Conservation (phyloP, 164 flowering plant genomes). For the Annona cherimola region DNA sequence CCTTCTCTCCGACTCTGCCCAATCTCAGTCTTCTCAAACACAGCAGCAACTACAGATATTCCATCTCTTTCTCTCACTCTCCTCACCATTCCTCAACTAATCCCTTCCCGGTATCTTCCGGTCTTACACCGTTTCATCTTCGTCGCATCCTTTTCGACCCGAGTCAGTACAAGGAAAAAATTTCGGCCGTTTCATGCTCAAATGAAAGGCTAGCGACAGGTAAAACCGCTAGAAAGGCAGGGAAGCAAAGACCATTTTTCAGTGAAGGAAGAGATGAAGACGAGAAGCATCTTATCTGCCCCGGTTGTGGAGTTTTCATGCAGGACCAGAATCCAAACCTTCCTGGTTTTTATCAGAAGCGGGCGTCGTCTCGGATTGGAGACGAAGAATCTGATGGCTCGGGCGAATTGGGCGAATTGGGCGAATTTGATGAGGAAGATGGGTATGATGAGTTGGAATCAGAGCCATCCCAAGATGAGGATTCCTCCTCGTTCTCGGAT, state of each 20-base stretch:
- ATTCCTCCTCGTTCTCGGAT: neutral
- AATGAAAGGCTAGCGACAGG: slow-evolving; percentile 9
- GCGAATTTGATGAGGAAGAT: slow-evolving; percentile 19
- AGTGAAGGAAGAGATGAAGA: slow-evolving; percentile 92
- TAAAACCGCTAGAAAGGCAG: slow-evolving; percentile 14
- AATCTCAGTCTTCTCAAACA: neutral
- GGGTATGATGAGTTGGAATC: slow-evolving; percentile 16
- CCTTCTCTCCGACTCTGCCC: neutral
- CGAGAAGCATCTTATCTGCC: slow-evolving; percentile 70
- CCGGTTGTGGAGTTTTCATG: slow-evolving; percentile 97
- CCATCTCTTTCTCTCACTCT: neutral
- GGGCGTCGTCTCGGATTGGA: slow-evolving; percentile 12
- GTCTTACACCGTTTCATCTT: neutral
- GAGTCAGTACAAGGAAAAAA: neutral
- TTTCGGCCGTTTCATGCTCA: slow-evolving; percentile 1
- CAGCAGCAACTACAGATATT: slow-evolving; percentile 2
- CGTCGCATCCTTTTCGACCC: neutral
- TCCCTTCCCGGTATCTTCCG: neutral
- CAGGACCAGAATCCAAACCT: slow-evolving; percentile 74
- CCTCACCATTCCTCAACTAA: neutral
- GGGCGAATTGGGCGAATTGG: slow-evolving; percentile 18
- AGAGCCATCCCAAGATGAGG: slow-evolving; percentile 6
- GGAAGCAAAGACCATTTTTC: slow-evolving; percentile 32
- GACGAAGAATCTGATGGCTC: slow-evolving; percentile 12
- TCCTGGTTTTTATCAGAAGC: slow-evolving; percentile 75